Evolutionary conservation across 2,329 filamentous ascomycete species (phyloP).

Genomic region (Venturia aucupariae): DNA sequence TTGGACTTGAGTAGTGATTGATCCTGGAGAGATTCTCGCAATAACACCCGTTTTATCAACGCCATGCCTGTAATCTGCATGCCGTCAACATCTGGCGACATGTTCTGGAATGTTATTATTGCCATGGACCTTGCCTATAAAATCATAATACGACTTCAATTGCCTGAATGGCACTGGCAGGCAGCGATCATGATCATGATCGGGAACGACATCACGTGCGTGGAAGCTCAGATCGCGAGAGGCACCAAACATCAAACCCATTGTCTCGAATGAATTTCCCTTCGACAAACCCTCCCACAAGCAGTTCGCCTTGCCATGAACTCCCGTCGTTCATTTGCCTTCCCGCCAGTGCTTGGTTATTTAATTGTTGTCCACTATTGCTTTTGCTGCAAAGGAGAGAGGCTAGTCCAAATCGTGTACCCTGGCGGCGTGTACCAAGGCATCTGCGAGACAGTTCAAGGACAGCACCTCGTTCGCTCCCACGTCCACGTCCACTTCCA

Average conservation of each 20-base stretch:
- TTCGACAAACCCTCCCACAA: not conserved
- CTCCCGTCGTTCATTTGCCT: not conserved
- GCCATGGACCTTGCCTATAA: no score
- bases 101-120: not conserved
- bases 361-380: no score
- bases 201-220: not conserved
- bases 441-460: not conserved
- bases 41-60: not conserved
- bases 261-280: not conserved
- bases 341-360: not conserved
- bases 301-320: conserved; percentile 4
- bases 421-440: not conserved
- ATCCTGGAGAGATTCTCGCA: not conserved
- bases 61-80: not conserved
- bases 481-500: not conserved
- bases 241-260: not conserved
- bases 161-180: no score
- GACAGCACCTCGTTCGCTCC: not conserved
- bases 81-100: not conserved
- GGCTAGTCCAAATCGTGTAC: not conserved
- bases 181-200: not conserved
- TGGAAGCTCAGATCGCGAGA: not conserved
- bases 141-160: no score
- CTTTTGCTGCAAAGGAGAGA: conserved; percentile 8
- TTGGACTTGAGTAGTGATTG: not conserved